A percentile compares a stretch with the other conserved stretches of the same genome.
These are phyloP conservation scores for Handroanthus guayacan DNA, from an alignment of 257 asterid genomes.

Conservation along the genomic window DNA sequence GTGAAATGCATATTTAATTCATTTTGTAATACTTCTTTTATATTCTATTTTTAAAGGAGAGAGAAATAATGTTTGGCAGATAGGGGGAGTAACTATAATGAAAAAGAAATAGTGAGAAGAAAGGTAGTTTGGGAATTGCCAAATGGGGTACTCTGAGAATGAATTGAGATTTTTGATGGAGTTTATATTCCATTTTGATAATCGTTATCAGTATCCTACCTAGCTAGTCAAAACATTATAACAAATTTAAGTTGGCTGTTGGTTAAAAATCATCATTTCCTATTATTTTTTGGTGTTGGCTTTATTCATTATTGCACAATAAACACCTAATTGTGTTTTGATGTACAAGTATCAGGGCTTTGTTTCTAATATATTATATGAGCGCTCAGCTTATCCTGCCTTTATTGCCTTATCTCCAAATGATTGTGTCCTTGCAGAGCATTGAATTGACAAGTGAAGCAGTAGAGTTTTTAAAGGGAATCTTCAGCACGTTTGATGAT, in stretches of 20 bases:
- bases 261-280: neutral
- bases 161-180: neutral
- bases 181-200: constrained; percentile 11
- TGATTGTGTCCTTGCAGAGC: constrained; percentile 71
- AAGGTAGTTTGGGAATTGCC: too few relatives aligned
- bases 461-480: constrained; percentile 89
- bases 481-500: constrained; percentile 87
- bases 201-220: constrained; percentile 17
- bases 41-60: neutral
- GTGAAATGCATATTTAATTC: constrained; percentile 19
- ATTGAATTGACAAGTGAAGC: constrained; percentile 98
- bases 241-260: neutral
- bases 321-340: neutral
- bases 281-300: neutral
- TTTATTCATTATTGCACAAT: constrained; percentile 7
- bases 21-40: neutral
- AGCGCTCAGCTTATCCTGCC: constrained; percentile 22
- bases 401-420: constrained; percentile 25
- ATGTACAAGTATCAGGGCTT: constrained; percentile 11
- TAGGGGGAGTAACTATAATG: neutral
- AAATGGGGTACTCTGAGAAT: too few relatives aligned
- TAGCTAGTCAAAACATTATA: constrained; percentile 11
- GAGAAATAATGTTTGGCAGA: constrained; percentile 13
- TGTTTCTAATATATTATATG: constrained; percentile 15
- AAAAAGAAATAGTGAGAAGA: neutral